Evolutionary conservation across 2,329 filamentous ascomycete genomes (phyloP).

Genomic region (Capronia coronata): DNA sequence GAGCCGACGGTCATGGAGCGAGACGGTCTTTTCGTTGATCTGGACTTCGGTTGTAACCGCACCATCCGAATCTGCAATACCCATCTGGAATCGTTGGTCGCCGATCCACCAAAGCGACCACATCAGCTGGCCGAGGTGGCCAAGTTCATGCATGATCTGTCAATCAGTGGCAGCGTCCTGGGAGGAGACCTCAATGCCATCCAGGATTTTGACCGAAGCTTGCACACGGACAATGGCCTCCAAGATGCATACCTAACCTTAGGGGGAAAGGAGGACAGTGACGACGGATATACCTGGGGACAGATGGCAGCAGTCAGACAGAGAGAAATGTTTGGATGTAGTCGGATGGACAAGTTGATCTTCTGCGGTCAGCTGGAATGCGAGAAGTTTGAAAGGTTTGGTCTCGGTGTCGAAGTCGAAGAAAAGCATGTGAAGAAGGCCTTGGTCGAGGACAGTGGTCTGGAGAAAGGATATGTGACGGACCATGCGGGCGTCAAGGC

Average conservation of each 20-base stretch:
- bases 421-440: constrained; percentile 25
- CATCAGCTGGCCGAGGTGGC: constrained; percentile 44
- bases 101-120: constrained; percentile 45
- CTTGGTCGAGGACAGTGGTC: constrained; percentile 21
- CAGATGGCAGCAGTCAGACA: constrained; percentile 44
- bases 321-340: constrained; percentile 44
- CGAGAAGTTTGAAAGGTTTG: constrained; percentile 44
- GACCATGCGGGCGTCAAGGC: constrained; percentile 27
- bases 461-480: constrained; percentile 28
- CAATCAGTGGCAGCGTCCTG: constrained; percentile 36
- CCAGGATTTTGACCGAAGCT: constrained; percentile 46
- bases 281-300: constrained; percentile 53
- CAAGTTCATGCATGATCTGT: constrained; percentile 37
- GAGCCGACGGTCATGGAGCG: constrained; percentile 45
- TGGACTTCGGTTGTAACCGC: constrained; percentile 30
- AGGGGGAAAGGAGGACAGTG: constrained; percentile 47
- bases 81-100: constrained; percentile 51
- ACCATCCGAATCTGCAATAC: constrained; percentile 49
- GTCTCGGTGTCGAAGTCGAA: constrained; percentile 40
- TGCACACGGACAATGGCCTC: constrained; percentile 46
- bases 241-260: constrained; percentile 49
- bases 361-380: constrained; percentile 46
- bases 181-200: constrained; percentile 56
- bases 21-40: constrained; percentile 52
- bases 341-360: constrained; percentile 51